Evolutionary conservation across 306 rosid genomes (phyloP), one percentile per base, ranked within the genome.

Genomic region (Sechiopsis laciniata): DNA sequence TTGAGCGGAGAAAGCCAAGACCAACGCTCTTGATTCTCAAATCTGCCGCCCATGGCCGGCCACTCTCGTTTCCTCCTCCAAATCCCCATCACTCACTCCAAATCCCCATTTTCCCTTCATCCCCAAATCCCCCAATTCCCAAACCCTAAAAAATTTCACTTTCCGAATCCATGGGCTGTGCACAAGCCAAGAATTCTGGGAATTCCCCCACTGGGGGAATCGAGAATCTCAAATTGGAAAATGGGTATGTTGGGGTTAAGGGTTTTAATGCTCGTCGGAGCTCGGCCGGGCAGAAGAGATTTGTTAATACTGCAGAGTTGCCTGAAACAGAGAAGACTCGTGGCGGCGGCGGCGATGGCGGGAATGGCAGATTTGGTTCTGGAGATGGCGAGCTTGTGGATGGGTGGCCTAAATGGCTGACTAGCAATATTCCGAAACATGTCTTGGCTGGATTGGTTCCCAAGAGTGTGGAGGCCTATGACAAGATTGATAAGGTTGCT

Each of bases 21-120:
- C 42, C 14, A 53, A 42, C 51, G 37, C 61, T 51, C 50, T 4
- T 56, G 60, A 76, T 77, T 82, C 86, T 84, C 1, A 78, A 80
- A 77, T 42, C 52, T 81, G 95, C 96, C 90, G 93, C 78, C 98
- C 88, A 79, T 85, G 86, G 91, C 57, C 91, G 89, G 91, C 87
- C 75, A n/a, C 6, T 3, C 53, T 55, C 7, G 60, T 12, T 75
- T 75, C 76, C 42, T 80, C 66, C 59, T 72, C 73, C 82, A 24
- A 52, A 65, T 64, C 29, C 24, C 26, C 7, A 14, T 81, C 62
- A 66, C 72, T 59, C 77, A 32, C 77, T 69, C 63, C 65, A 59
- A 59, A 59, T 20, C n/a, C 11, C 40, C 22, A 10, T 19, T 62
- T 76, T 24, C 51, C 22, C 72, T 68, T 57, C 69, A 48, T 32